Conservation (phyloP, 768 basidiomycete species). For the Podaxis carcinomalis region DNA sequence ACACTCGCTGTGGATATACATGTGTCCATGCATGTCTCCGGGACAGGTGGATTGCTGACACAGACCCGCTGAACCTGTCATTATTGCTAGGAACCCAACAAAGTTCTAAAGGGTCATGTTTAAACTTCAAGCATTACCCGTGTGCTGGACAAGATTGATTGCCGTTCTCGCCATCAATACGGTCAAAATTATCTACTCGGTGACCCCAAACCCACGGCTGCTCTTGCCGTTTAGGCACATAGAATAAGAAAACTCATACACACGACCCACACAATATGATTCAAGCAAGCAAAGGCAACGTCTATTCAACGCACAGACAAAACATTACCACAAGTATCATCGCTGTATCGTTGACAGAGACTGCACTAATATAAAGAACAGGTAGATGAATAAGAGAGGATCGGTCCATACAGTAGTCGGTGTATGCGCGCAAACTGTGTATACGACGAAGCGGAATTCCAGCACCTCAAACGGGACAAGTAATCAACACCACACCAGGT, state of each 20-base stretch:
- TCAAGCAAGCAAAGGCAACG: conserved; percentile 6
- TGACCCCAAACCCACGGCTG: too few species aligned
- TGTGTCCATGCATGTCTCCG: background rate
- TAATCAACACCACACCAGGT: background rate
- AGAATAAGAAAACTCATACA: background rate
- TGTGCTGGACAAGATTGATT: background rate
- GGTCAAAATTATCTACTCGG: too few species aligned
- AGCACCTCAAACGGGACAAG: conserved; percentile 7
- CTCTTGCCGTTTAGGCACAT: background rate
- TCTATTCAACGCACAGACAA: conserved; percentile 13
- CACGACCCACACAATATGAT: background rate
- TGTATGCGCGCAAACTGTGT: conserved; percentile 9
- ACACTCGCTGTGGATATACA: background rate
- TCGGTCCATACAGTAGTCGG: conserved; percentile 13
- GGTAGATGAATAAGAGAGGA: conserved; percentile 11
- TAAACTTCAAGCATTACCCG: background rate
- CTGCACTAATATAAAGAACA: conserved; percentile 11
- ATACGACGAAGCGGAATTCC: conserved; percentile 7
- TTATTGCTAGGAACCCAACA: background rate
- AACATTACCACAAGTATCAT: background rate
- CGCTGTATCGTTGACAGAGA: conserved; percentile 6
- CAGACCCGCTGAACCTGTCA: background rate
- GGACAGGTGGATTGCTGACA: background rate
- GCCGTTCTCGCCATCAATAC: background rate
- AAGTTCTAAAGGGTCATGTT: background rate